Conservation (phyloP, 2,329 filamentous ascomycete species). For the Alternaria metachromatica region DNA sequence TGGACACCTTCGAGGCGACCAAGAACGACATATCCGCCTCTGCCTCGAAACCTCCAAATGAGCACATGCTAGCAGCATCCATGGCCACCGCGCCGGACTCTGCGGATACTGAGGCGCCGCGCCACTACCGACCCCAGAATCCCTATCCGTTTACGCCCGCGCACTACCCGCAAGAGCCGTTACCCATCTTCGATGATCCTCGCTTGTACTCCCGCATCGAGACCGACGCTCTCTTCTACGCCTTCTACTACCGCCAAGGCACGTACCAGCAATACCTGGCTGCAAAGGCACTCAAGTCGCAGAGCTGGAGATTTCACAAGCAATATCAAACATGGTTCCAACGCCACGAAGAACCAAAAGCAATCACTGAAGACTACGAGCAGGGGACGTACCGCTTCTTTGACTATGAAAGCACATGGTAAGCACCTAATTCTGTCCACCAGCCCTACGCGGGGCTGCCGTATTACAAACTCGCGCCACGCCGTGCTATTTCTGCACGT, state of each 20-base stretch:
- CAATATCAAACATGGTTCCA: constrained; percentile 99
- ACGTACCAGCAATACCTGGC: constrained; percentile 95
- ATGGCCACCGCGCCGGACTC: constrained; percentile 76
- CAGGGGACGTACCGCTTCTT: constrained; percentile 99
- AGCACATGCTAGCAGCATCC: constrained; percentile 78
- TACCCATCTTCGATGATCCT: constrained; percentile 89
- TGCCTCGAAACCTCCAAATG: constrained; percentile 67
- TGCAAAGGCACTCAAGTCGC: constrained; percentile 95
- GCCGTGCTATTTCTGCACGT: constrained; percentile 13
- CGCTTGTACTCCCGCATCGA: constrained; percentile 88
- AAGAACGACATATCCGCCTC: constrained; percentile 70
- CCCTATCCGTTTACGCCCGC: constrained; percentile 75
- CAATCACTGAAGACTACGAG: constrained; percentile 97
- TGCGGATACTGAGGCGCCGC: constrained; percentile 79
- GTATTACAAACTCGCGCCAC: constrained; percentile 6
- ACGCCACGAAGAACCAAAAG: constrained; percentile 96
- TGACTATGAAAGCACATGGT: constrained; percentile 99
- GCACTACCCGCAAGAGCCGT: constrained; percentile 91
- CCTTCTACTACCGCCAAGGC: constrained; percentile 98
- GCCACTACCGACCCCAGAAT: constrained; percentile 82
- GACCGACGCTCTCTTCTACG: constrained; percentile 95
- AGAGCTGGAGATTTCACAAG: constrained; percentile 99
- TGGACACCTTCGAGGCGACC: constrained; percentile 87
- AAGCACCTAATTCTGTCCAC: constrained; percentile 29
- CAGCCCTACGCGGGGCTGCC: constrained; percentile 1